These are phyloP conservation scores for Paratinospora sagittata DNA, from an alignment of 164 flowering plant genomes.

Conservation along the genomic window DNA sequence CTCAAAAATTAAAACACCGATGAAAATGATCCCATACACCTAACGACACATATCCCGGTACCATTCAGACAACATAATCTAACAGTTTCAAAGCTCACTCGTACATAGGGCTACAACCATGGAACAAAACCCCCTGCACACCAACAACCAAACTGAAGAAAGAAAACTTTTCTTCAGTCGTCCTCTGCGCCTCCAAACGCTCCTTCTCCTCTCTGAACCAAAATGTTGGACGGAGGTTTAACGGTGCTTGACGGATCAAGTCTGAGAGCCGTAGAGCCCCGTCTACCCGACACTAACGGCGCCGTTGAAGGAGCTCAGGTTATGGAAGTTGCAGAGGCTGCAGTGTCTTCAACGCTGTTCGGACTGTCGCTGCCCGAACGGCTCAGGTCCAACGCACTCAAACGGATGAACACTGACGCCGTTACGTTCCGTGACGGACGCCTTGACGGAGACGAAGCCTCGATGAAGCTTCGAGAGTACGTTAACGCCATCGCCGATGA, in stretches of 20 bases:
- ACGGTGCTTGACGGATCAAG: constrained; percentile 55
- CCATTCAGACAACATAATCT: no score
- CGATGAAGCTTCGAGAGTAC: constrained; percentile 26
- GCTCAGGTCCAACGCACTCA: constrained; percentile 41
- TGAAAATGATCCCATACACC: no score
- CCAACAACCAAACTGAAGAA: no score
- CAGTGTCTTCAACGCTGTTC: constrained; percentile 33
- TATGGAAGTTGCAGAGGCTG: constrained; percentile 44
- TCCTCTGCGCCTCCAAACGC: background rate
- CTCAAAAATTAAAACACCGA: no score
- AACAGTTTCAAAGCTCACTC: no score
- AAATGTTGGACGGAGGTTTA: constrained; percentile 50
- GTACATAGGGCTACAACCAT: no score
- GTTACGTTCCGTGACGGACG: constrained; percentile 21
- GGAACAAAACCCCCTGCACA: no score
- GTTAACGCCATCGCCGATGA: constrained; percentile 54
- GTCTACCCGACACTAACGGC: constrained; percentile 20
- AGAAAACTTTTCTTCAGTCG: background rate
- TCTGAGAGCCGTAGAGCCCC: constrained; percentile 26
- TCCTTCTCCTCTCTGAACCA: background rate
- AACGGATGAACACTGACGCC: constrained; percentile 31
- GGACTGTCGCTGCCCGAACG: constrained; percentile 51
- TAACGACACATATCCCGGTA: no score
- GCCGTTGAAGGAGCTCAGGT: constrained; percentile 39
- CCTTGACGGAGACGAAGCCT: constrained; percentile 32